Base-by-base conservation (phyloP, 2,329 filamentous ascomycete species). In the Exserohilum rostratum region DNA sequence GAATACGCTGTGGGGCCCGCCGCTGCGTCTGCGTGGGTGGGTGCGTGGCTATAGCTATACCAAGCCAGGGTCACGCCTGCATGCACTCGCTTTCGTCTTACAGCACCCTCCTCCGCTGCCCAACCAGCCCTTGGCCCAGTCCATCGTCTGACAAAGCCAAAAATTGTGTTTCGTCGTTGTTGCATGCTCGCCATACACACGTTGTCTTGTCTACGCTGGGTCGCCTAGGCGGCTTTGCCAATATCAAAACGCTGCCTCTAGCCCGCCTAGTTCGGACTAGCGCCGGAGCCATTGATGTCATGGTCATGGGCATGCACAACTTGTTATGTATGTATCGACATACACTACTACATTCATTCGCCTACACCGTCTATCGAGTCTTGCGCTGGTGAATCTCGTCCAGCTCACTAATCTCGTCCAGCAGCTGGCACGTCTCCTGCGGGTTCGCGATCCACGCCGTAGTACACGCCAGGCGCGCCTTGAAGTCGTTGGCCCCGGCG, bases 391-490 rank as follows among this genome's bases (percentile, higher is more conserved):
- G 73, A 57, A 75, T 67, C 60, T 73, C 71, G 50, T 77, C 74
- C 59, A 77, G 50, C 48, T 78, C 75, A 11, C 68, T 82, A 71
- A 96, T 79, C 79, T 98, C 95, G 68, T 97, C 92, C 57, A 99
- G 77, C 67, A 98, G 76, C 65, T 90, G 87, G 34, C 96, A 91
- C 27, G 95, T 99, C 81, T 99, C 95, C 0, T 84, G 82, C 0
- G 95, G 95, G 70, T 86, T 97, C 1, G 95, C 93, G 63, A 99
- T 96, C 95, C 95, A 99, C 1, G 93, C 93, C 18, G 95, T 98
- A 0, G 93, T 97, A 30, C 91, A 95, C 17, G 96, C 93, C 66
- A 92, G 85, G 27, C 93, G 83, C 6, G 93, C 95, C 80, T 97
- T 96, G 81, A 98, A 99, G 76, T 99, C 95, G 77, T 99, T 99